Percentiles rank a stretch among this genome's conserved stretches.
Evolutionary conservation across 257 asterid genomes (phyloP).

Genomic region (Galeopsis tetrahit): DNA sequence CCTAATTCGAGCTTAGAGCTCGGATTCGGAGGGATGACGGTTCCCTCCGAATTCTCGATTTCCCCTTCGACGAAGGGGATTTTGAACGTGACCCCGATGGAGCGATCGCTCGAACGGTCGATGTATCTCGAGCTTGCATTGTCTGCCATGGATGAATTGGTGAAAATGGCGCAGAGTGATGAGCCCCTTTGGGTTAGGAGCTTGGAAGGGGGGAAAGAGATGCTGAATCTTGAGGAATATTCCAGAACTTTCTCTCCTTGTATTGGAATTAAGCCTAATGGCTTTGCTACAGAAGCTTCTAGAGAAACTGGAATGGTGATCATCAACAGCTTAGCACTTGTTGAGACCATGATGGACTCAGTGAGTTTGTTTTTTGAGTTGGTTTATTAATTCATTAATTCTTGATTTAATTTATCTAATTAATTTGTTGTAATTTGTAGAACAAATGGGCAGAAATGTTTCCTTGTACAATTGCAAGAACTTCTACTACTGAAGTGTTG

Average conservation of each 20-base stretch:
- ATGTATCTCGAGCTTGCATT: conserved; percentile 88
- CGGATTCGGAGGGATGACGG: conserved; percentile 50
- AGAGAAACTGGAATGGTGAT: conserved; percentile 57
- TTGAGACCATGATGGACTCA: conserved; percentile 63
- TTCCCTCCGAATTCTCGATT: conserved; percentile 32
- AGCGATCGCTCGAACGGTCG: conserved; percentile 65
- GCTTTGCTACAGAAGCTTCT: conserved; percentile 56
- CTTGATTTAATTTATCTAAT: background rate
- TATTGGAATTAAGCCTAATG: conserved; percentile 52
- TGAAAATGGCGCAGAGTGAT: conserved; percentile 74
- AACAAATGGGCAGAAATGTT: conserved; percentile 76
- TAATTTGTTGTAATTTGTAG: conserved; percentile 33
- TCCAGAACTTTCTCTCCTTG: conserved; percentile 41
- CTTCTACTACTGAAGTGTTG: conserved; percentile 61
- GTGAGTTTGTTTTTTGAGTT: conserved; percentile 39
- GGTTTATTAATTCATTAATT: background rate
- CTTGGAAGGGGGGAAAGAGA: conserved; percentile 60
- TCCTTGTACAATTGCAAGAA: conserved; percentile 66
- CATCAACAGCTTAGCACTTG: conserved; percentile 57
- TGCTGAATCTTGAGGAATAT: conserved; percentile 56
- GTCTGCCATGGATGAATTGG: conserved; percentile 84
- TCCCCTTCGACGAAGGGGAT: conserved; percentile 48
- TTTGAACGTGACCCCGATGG: conserved; percentile 36
- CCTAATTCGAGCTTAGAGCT: conserved; percentile 75
- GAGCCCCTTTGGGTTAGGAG: conserved; percentile 84